Conservation (phyloP, 345 rosid species). For the Barbarea vulgaris region DNA sequence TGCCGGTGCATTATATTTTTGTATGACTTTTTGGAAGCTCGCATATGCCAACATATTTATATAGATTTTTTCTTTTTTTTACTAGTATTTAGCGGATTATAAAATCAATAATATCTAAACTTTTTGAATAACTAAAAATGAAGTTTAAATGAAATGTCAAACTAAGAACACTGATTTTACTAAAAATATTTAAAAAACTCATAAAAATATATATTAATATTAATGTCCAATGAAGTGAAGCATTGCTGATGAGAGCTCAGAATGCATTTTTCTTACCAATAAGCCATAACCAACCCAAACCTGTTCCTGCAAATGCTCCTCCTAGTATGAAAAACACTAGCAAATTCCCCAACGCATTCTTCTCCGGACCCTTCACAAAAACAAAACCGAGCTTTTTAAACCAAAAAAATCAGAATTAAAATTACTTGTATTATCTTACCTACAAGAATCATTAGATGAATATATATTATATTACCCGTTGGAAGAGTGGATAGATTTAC, state of each 20-base stretch:
- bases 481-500: slow-evolving; percentile 41
- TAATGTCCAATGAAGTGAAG: neutral
- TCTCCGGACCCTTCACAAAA: slow-evolving; percentile 73
- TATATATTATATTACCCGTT: neutral
- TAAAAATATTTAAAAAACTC: neutral
- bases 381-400: neutral
- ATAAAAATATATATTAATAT: neutral
- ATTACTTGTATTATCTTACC: too few species aligned
- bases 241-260: slow-evolving; percentile 6
- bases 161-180: neutral
- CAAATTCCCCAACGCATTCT: slow-evolving; percentile 81
- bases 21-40: too few species aligned
- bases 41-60: too few species aligned
- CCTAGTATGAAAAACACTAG: slow-evolving; percentile 58
- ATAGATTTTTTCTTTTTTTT: too few species aligned
- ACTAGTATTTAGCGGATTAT: too few species aligned
- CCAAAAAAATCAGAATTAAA: neutral
- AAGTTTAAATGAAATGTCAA: neutral
- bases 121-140: too few species aligned
- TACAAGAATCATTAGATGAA: too few species aligned
- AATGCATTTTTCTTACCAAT: slow-evolving; percentile 60
- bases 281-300: slow-evolving; percentile 81
- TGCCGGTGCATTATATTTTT: too few species aligned
- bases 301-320: slow-evolving; percentile 59
- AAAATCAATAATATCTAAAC: too few species aligned